Percentiles rank a stretch among this genome's conserved stretches.
Evolutionary conservation across 768 basidiomycete species (phyloP).

Genomic region (Tulasnella sp.): DNA sequence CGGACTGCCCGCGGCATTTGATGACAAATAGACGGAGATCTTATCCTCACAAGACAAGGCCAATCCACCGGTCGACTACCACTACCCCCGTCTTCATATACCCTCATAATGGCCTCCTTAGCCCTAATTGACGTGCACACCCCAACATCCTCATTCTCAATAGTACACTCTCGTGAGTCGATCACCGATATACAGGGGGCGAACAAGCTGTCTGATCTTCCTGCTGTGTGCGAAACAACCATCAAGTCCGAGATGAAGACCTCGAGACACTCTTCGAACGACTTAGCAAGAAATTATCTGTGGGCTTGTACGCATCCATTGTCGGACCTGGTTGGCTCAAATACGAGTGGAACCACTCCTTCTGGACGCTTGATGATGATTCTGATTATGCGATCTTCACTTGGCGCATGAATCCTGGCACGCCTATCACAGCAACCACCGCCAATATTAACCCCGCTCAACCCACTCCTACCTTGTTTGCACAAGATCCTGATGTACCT

Average conservation of each 20-base stretch:
- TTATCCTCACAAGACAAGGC: no score
- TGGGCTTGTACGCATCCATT: slow-evolving; percentile 38
- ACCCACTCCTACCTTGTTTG: slow-evolving; percentile 20
- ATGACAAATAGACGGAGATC: no score
- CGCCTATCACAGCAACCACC: slow-evolving; percentile 22
- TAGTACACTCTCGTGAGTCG: slow-evolving; percentile 61
- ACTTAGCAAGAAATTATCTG: slow-evolving; percentile 53
- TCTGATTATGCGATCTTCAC: slow-evolving; percentile 82
- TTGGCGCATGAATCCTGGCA: slow-evolving; percentile 46
- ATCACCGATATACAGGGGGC: not conserved
- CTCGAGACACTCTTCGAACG: slow-evolving; percentile 56
- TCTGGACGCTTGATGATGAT: slow-evolving; percentile 88
- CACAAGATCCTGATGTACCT: slow-evolving; percentile 24
- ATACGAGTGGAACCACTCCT: slow-evolving; percentile 65
- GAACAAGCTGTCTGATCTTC: not conserved
- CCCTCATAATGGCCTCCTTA: no score
- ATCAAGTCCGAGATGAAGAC: slow-evolving; percentile 51
- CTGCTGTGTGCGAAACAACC: not conserved
- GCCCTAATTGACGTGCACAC: slow-evolving; percentile 58
- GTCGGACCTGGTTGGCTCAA: slow-evolving; percentile 76
- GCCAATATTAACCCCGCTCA: slow-evolving; percentile 24
- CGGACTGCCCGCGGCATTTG: no score
- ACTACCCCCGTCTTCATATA: no score
- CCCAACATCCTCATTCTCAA: slow-evolving; percentile 59
- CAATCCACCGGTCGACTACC: no score